Evolutionary conservation across 2,329 filamentous ascomycete species (phyloP).

Genomic region (Fusarium chuoi): DNA sequence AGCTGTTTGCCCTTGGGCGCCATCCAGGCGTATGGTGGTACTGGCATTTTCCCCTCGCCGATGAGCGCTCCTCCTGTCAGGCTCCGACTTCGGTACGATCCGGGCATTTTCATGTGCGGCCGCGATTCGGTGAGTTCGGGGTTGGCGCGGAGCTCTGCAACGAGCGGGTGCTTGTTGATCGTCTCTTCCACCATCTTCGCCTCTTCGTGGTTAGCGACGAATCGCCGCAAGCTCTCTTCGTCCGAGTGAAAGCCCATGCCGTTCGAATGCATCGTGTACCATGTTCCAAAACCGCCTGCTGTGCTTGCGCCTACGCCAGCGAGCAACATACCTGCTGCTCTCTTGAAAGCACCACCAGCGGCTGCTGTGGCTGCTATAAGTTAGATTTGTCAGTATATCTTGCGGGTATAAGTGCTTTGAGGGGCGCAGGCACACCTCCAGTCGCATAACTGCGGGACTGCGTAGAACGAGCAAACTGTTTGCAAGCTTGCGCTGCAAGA

Average conservation of each 20-base stretch:
- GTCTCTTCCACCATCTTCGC: constrained; percentile 72
- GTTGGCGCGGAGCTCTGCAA: constrained; percentile 72
- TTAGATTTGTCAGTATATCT: constrained; percentile 22
- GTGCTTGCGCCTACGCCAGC: constrained; percentile 47
- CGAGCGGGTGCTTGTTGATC: constrained; percentile 81
- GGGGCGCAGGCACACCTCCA: constrained; percentile 37
- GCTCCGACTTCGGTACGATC: constrained; percentile 74
- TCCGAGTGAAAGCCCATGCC: constrained; percentile 62
- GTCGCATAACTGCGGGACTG: constrained; percentile 43
- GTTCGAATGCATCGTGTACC: constrained; percentile 49
- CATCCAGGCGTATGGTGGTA: constrained; percentile 82
- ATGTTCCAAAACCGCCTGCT: constrained; percentile 49
- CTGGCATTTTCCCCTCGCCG: constrained; percentile 78
- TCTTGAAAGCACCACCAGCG: constrained; percentile 37
- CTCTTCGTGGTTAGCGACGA: constrained; percentile 64
- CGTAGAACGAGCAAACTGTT: constrained; percentile 27
- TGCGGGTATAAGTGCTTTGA: constrained; percentile 4
- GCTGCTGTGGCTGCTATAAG: constrained; percentile 19
- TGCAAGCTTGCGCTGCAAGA: constrained; percentile 38
- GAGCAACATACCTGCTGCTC: constrained; percentile 41
- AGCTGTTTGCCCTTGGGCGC: constrained; percentile 76
- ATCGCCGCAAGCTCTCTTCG: constrained; percentile 77
- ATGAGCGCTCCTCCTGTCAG: constrained; percentile 84
- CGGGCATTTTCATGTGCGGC: constrained; percentile 88
- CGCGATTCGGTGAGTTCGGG: constrained; percentile 78